Conservation (phyloP, 495 filamentous ascomycete genomes). For the Pyrenopolyporus hunteri region DNA sequence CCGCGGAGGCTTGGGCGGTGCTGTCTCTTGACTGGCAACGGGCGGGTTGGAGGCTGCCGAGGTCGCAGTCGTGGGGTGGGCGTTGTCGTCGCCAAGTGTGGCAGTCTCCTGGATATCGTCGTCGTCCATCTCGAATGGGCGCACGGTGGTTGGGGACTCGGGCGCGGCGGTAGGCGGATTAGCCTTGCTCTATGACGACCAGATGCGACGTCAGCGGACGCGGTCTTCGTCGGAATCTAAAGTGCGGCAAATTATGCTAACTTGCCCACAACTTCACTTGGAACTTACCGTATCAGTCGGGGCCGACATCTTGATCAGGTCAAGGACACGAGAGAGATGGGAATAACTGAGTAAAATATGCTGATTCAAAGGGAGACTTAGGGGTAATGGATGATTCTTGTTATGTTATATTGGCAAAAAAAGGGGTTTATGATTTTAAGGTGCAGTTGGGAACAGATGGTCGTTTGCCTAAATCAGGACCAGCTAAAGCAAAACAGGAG, state of each 20-base stretch:
- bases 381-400: not conserved
- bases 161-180: conserved; percentile 51
- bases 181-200: conserved; percentile 36
- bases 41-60: conserved; percentile 39
- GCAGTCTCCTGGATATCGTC: conserved; percentile 72
- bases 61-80: conserved; percentile 48
- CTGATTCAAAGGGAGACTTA: not conserved
- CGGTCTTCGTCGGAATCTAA: not conserved
- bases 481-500: conserved; percentile 25
- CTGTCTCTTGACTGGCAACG: conserved; percentile 51
- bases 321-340: not conserved
- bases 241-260: not conserved
- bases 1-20: conserved; percentile 87
- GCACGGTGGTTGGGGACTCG: conserved; percentile 85
- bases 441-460: not conserved
- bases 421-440: conserved; percentile 1
- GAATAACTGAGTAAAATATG: not conserved
- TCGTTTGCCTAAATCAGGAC: conserved; percentile 7
- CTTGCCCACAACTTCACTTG: not conserved
- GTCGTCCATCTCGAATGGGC: conserved; percentile 86
- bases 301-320: conserved; percentile 46
- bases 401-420: conserved; percentile 1
- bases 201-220: conserved; percentile 11
- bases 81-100: conserved; percentile 49
- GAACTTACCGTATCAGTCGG: conserved; percentile 50